Evolutionary conservation across 2,329 filamentous ascomycete species (phyloP).

Genomic region (Ambrosiella cleistominuta): DNA sequence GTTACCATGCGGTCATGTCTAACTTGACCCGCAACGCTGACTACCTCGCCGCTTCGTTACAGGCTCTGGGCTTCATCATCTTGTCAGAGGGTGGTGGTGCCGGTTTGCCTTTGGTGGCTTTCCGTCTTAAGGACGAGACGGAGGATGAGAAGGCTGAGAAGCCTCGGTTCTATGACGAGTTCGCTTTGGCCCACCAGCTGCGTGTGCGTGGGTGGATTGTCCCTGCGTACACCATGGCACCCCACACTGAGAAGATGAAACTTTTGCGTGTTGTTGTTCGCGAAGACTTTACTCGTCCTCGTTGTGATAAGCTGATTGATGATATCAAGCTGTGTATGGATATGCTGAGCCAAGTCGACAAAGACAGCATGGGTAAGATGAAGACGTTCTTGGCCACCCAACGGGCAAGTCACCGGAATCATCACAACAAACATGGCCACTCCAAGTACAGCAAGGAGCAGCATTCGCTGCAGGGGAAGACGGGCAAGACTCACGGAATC

Average conservation of each 20-base stretch:
- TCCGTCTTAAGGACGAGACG: slow-evolving; percentile 49
- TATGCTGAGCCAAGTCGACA: slow-evolving; percentile 57
- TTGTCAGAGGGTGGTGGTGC: slow-evolving; percentile 64
- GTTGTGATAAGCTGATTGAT: slow-evolving; percentile 59
- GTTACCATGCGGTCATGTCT: slow-evolving; percentile 83
- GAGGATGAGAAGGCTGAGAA: slow-evolving; percentile 24
- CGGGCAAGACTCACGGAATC: slow-evolving; percentile 74
- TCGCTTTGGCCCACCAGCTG: slow-evolving; percentile 66
- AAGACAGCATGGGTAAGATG: slow-evolving; percentile 50
- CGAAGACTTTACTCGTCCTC: slow-evolving; percentile 71
- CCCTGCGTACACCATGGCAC: slow-evolving; percentile 93
- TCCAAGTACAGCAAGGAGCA: slow-evolving; percentile 46
- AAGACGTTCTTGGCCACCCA: slow-evolving; percentile 46
- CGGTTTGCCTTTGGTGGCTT: slow-evolving; percentile 79
- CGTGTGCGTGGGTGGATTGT: slow-evolving; percentile 83
- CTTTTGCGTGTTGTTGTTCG: slow-evolving; percentile 84
- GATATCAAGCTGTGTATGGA: slow-evolving; percentile 66
- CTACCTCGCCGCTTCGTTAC: slow-evolving; percentile 59
- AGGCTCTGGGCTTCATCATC: slow-evolving; percentile 66
- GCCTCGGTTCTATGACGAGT: slow-evolving; percentile 52
- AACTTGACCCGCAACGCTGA: slow-evolving; percentile 83
- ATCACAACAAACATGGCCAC: slow-evolving; percentile 35
- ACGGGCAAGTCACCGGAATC: slow-evolving; percentile 29
- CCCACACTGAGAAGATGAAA: slow-evolving; percentile 66
- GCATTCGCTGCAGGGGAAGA: slow-evolving; percentile 78